Evolutionary conservation across 2,329 filamentous ascomycete genomes (phyloP), one percentile per base, ranked within the genome.

Genomic region (Aspergillus floridensis): DNA sequence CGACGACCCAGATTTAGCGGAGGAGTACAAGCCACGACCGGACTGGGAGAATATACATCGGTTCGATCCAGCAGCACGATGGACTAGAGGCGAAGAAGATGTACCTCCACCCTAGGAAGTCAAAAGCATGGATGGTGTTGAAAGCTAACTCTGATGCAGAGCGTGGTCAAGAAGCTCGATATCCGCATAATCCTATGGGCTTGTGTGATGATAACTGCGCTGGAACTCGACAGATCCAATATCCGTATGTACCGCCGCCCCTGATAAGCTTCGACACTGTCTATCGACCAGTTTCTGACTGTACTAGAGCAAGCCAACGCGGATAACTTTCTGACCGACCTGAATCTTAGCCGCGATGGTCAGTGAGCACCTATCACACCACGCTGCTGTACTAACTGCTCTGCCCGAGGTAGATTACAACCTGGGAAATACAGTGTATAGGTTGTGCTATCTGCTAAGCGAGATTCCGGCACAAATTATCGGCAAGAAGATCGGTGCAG

Each of bases 171-270:
- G 10, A 64, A 66, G 52, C 62, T 70, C 24, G 68, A 70, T 38
- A 49, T 68, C 12, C 65, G 67, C 11, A 69, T 70, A 7, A 68
- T 68, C 55, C 29, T 66, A 8, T 59, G 63, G 53, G 46, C 64
- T n/a, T 84, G 81, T 59, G 64, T 84, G 49, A 84, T 85, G 82
- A 86, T 86, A 69, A 83, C 86, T 55, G 83, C 81, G 0, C 72
- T 87, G 8, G 82, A 87, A 67, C 74, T 87, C 3, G 84, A 86
- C 68, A 77, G 85, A 35, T 82, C 83, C 29, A 88, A 87, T 64
- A 53, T 63, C 26, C 62, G 62, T 64, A 55, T 6, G 59, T 86
- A 0, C 72, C 16, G 16, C 14, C 38, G 38, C 38, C 16, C 16
- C 38, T 19, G 11, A n/a, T 86, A 49, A 32, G 44, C 50, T 3